Evolutionary conservation across 2,329 filamentous ascomycete genomes (phyloP).

Genomic region (Penicillium glabrum): DNA sequence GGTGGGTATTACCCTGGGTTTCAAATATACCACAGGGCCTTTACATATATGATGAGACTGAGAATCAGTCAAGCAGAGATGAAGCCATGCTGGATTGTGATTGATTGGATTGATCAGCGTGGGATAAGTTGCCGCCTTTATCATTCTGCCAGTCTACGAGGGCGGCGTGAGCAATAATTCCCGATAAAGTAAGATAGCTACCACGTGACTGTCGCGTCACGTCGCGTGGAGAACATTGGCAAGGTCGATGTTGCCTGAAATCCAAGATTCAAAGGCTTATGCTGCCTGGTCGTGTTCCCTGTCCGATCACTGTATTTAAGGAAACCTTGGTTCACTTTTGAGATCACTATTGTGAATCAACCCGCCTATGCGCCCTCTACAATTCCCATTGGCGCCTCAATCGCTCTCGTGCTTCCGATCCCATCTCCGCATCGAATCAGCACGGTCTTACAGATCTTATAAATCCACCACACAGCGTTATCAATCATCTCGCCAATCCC

Average conservation of each 20-base stretch:
- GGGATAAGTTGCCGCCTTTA: conserved; percentile 15
- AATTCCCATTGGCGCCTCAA: conserved; percentile 12
- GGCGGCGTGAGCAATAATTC: conserved; percentile 21
- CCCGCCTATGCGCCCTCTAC: conserved; percentile 18
- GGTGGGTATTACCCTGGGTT: background rate
- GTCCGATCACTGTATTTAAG: background rate
- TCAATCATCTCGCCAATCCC: background rate
- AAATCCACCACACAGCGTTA: background rate
- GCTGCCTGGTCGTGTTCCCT: background rate
- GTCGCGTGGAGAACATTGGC: conserved; percentile 16
- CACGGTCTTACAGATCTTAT: background rate
- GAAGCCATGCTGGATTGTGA: background rate
- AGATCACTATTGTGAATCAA: background rate
- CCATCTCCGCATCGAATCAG: background rate
- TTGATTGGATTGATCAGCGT: background rate
- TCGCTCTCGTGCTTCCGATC: conserved; percentile 16
- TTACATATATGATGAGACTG: background rate
- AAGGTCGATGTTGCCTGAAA: conserved; percentile 5
- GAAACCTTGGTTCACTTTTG: no score
- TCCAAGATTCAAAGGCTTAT: background rate
- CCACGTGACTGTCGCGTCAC: conserved; percentile 20
- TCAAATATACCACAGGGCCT: background rate
- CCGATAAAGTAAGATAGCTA: conserved; percentile 11
- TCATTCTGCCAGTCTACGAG: conserved; percentile 23
- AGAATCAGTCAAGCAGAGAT: background rate